A percentile compares a stretch with the other conserved stretches of the same genome.
These are phyloP conservation scores for Globisporangium radiosum DNA, from an alignment of 352 stramenopile species.

Conservation along the genomic window DNA sequence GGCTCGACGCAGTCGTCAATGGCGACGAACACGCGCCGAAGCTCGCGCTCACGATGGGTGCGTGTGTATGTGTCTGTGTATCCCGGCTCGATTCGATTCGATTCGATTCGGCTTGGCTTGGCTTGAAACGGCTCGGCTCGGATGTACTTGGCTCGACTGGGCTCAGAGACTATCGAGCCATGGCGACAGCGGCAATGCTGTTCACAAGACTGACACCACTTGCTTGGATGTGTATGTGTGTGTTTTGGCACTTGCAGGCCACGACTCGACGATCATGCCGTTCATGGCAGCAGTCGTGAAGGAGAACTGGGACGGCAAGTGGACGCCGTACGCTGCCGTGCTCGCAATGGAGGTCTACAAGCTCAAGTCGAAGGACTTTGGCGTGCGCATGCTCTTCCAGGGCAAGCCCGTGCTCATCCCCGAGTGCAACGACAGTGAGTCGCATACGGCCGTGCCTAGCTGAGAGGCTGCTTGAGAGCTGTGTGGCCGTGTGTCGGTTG, in stretches of 20 bases:
- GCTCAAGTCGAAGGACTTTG: slow-evolving; percentile 46
- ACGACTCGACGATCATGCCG: slow-evolving; percentile 86
- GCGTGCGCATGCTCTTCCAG: slow-evolving; percentile 66
- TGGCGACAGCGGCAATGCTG: neutral
- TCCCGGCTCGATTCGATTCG: neutral
- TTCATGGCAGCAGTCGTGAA: slow-evolving; percentile 65
- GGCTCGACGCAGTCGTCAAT: slow-evolving; percentile 44
- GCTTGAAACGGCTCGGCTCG: too few relatives aligned
- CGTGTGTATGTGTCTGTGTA: neutral
- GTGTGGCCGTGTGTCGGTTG: neutral
- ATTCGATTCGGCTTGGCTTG: too few relatives aligned
- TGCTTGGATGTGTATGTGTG: neutral
- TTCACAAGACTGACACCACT: neutral
- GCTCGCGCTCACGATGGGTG: slow-evolving; percentile 76
- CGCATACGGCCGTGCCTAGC: too few relatives aligned
- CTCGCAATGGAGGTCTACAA: slow-evolving; percentile 80
- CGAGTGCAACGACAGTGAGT: slow-evolving; percentile 69
- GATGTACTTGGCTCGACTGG: too few relatives aligned
- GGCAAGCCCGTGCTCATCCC: slow-evolving; percentile 62
- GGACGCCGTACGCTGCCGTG: slow-evolving; percentile 80
- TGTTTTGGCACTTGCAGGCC: slow-evolving; percentile 18
- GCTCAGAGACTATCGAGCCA: too few relatives aligned
- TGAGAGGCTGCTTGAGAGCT: neutral
- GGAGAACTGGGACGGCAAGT: slow-evolving; percentile 74
- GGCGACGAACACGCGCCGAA: slow-evolving; percentile 33